Base-by-base conservation (phyloP, 2,329 filamentous ascomycete genomes). In the Penicillium concentricum region DNA sequence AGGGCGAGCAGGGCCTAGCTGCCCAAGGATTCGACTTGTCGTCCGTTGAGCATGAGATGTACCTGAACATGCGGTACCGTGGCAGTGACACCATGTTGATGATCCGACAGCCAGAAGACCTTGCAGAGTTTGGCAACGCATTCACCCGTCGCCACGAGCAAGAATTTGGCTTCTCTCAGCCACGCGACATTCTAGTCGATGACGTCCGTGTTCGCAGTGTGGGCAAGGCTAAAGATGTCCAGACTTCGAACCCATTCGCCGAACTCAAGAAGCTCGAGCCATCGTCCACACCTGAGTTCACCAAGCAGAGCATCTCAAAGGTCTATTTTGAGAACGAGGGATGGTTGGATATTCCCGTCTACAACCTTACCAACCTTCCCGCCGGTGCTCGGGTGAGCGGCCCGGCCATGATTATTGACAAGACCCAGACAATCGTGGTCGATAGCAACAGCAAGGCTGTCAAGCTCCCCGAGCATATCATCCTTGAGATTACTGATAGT, bases 391-490 rank as follows among this genome's bases (percentile, higher is more conserved):
- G 63, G 0, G 61, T 76, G 26, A 42, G 55, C 3, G 75, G 74
- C 0, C 75, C 75, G 0, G 73, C 74, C 0, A 57, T 69, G 75
- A 81, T 95, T 56, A 90, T 91, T 2, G 91, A 73, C 42, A 64
- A 69, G 5, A 74, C 71, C 5, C 92, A 96, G 74, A 96, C 92
- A 0, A 93, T 96, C 58, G 89, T 96, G 0, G 85, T 96, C 2
- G 89, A 32, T 6, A 32, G 9, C 30, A 32, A 32, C 30, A 32
- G 30, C 30, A 32, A 32, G 30, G 30, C 30, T 32, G 3, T 32
- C 30, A 32, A 32, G 30, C 30, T 32, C 10, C 30, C 30, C 30
- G 30, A 32, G 30, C 30, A 32, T 9, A 13, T 32, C 30, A 90
- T 0, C 91, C 91, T 0, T 8, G n/a, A 37, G 12, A 4, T 32